A percentile compares a stretch with the other conserved stretches of the same genome.
Conservation (phyloP, 176 grass and related monocot genomes). For the Oropetium thomaeum region DNA sequence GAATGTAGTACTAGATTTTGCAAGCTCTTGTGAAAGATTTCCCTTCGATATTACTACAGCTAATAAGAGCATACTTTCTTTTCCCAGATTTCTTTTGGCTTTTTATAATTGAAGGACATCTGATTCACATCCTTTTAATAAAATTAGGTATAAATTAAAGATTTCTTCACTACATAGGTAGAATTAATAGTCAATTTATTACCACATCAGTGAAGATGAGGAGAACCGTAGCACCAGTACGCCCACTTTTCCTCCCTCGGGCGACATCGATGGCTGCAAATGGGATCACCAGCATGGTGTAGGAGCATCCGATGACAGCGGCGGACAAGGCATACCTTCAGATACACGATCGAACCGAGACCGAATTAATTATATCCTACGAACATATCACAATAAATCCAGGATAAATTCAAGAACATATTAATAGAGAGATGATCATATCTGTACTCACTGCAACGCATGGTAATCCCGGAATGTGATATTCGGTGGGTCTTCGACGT, state of each 20-base stretch:
- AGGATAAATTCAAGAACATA: no score
- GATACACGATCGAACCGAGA: background rate
- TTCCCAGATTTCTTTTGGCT: no score
- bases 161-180: no score
- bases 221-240: background rate
- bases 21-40: no score
- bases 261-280: background rate
- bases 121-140: no score
- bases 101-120: no score
- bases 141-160: no score
- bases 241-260: background rate
- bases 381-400: background rate
- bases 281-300: background rate
- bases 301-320: slow-evolving; percentile 11
- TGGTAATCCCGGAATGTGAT: background rate
- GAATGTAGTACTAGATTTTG: no score
- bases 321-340: slow-evolving; percentile 1
- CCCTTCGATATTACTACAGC: no score
- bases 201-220: slow-evolving; percentile 14
- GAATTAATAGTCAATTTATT: background rate
- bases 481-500: background rate
- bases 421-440: no score
- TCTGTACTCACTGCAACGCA: background rate
- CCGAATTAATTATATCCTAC: background rate
- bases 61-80: no score